These are phyloP conservation scores for Rhinocladiella mackenziei DNA, from an alignment of 2,329 filamentous ascomycete genomes.

Conservation along the genomic window DNA sequence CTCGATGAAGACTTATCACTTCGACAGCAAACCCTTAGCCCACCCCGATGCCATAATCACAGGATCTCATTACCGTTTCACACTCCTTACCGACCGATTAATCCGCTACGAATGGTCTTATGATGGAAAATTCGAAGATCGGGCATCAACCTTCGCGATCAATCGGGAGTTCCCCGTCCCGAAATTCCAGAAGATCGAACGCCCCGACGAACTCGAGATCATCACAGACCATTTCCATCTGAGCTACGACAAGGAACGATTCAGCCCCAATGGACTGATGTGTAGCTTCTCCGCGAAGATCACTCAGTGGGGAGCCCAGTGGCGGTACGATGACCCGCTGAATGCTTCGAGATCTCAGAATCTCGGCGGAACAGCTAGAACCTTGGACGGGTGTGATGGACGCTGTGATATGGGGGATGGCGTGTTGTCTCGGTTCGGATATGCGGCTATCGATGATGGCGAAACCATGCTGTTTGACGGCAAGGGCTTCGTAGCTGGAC, in stretches of 20 bases:
- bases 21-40: conserved; percentile 41
- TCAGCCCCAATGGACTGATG: conserved; percentile 50
- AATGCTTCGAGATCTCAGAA: conserved; percentile 32
- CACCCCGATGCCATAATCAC: conserved; percentile 45
- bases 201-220: conserved; percentile 50
- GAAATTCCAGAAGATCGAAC: conserved; percentile 37
- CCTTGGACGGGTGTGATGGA: conserved; percentile 53
- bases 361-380: conserved; percentile 50
- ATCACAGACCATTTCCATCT: conserved; percentile 54
- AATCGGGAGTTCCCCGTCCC: conserved; percentile 37
- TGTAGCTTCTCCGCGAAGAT: conserved; percentile 42
- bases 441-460: conserved; percentile 53
- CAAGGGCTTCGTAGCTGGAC: conserved; percentile 50
- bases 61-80: conserved; percentile 56
- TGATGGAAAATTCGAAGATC: conserved; percentile 59
- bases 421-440: conserved; percentile 50
- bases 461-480: conserved; percentile 55
- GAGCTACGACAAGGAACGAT: conserved; percentile 56
- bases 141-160: conserved; percentile 59
- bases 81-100: conserved; percentile 53
- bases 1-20: conserved; percentile 29
- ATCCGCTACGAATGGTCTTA: conserved; percentile 60
- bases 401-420: conserved; percentile 49
- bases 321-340: conserved; percentile 51
- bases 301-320: conserved; percentile 42